Evolutionary conservation across 1,284 basidiomycete species (phyloP).

Genomic region (Abortiporus biennis): DNA sequence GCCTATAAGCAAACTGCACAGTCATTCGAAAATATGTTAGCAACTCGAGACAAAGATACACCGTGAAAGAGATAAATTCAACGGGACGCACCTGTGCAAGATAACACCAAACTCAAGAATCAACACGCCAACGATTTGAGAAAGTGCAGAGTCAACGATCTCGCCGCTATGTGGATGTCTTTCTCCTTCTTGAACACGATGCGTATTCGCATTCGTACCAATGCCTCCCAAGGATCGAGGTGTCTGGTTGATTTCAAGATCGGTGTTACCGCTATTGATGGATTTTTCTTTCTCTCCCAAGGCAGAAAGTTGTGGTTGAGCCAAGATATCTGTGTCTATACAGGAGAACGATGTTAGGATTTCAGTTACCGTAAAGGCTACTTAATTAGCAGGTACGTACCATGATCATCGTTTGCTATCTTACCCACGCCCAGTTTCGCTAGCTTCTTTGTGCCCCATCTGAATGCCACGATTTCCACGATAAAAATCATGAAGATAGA

Average conservation of each 20-base stretch:
- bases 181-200: too few species aligned
- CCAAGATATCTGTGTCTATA: too few species aligned
- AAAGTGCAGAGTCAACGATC: slow-evolving; percentile 37
- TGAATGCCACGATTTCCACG: slow-evolving; percentile 79
- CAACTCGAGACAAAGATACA: too few species aligned
- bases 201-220: too few species aligned
- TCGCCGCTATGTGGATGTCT: too few species aligned
- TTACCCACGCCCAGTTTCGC: slow-evolving; percentile 46
- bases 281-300: slow-evolving; percentile 6
- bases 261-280: background rate
- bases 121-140: slow-evolving; percentile 82
- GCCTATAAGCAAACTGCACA: slow-evolving; percentile 75
- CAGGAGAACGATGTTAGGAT: too few species aligned
- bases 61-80: too few species aligned
- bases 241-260: slow-evolving; percentile 1
- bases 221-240: too few species aligned
- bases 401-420: too few species aligned
- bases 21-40: too few species aligned
- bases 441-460: slow-evolving; percentile 68
- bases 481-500: slow-evolving; percentile 84
- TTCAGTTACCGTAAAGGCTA: too few species aligned
- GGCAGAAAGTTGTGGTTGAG: slow-evolving; percentile 10
- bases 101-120: slow-evolving; percentile 93
- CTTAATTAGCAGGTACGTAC: too few species aligned
- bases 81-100: slow-evolving; percentile 66